Evolutionary conservation across 2,329 filamentous ascomycete species (phyloP), one percentile per base, ranked within the genome.

Genomic region (Colletotrichum spaethianum): DNA sequence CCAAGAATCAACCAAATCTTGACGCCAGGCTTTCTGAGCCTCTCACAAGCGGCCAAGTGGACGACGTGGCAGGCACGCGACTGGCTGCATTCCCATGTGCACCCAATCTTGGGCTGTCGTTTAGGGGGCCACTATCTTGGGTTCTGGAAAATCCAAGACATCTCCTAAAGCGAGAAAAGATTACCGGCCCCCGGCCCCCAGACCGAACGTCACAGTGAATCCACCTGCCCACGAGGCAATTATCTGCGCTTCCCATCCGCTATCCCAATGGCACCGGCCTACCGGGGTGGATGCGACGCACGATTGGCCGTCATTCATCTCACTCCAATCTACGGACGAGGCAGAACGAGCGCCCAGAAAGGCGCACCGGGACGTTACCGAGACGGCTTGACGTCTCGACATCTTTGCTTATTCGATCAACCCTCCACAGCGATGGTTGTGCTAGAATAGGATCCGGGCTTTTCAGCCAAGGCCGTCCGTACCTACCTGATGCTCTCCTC

Each of bases 1-100:
- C 52, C 52, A 57, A 56, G 48, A 7, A 50, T 42, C 52, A 36
- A 44, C 20, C 65, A 44, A 20, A 23, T 28, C 23, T 46, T 55
- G 28, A 55, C 38, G 31, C 55, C 48, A 55, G 48, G 23, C 46
- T 57, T 50, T n/a, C 36, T 72, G 68, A 74, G 74, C 77, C 77
- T 79, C 76, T 79, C 76, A 78, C 68, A 77, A 55, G 70, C 73
- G 67, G 75, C 75, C 77, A 78, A 77, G 77, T 78, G 76, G 78
- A 78, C 74, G 74, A 73, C 60, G 61, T 72, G 63, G 53, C 42
- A 67, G 56, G 73, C 70, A 73, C 62, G 66, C 73, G 59, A 73
- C 70, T 79, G 55, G 44, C 50, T 71, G 46, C 59, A 59, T 72
- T 42, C 28, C 55, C 64, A 63, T 63, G 56, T 57, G 56, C 59